Conservation (phyloP, 2,329 filamentous ascomycete genomes). For the Colletotrichum sidae region DNA sequence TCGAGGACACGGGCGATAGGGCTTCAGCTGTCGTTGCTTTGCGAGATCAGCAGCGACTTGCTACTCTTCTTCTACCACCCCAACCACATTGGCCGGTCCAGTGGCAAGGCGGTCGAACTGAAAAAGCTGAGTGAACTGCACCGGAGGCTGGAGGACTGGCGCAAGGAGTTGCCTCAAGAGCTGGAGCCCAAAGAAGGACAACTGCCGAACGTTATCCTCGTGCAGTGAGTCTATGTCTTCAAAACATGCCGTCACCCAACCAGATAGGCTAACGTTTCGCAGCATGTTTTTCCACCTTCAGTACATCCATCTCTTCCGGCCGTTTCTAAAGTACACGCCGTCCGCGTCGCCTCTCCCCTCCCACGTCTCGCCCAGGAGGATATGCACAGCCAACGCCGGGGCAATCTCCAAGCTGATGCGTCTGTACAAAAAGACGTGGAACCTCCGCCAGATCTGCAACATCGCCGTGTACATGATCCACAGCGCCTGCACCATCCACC, state of each 20-base stretch:
- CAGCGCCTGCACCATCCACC: conserved; percentile 92
- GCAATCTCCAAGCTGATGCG: conserved; percentile 95
- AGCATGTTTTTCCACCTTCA: conserved; percentile 99
- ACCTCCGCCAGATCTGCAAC: conserved; percentile 93
- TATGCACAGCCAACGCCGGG: conserved; percentile 90
- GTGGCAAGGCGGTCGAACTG: conserved; percentile 84
- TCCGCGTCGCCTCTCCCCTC: conserved; percentile 83
- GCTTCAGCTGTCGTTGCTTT: conserved; percentile 83
- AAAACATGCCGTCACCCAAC: background rate
- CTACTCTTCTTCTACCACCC: conserved; percentile 93
- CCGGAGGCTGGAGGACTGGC: conserved; percentile 90
- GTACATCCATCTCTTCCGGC: conserved; percentile 94
- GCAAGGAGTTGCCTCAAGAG: conserved; percentile 83
- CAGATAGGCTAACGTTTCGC: conserved; percentile 41
- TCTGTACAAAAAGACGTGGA: conserved; percentile 92
- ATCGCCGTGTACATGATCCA: conserved; percentile 96
- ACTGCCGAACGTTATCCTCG: conserved; percentile 81
- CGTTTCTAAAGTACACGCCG: conserved; percentile 91
- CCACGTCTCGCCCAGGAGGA: conserved; percentile 89
- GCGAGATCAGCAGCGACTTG: conserved; percentile 93
- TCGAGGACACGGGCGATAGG: conserved; percentile 85
- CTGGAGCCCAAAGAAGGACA: conserved; percentile 91
- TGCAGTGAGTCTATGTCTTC: conserved; percentile 76
- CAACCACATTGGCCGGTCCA: conserved; percentile 68
- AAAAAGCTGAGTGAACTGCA: conserved; percentile 95